These are phyloP conservation scores for Aspergillus diversus DNA, from an alignment of 495 filamentous ascomycete genomes.

Conservation along the genomic window DNA sequence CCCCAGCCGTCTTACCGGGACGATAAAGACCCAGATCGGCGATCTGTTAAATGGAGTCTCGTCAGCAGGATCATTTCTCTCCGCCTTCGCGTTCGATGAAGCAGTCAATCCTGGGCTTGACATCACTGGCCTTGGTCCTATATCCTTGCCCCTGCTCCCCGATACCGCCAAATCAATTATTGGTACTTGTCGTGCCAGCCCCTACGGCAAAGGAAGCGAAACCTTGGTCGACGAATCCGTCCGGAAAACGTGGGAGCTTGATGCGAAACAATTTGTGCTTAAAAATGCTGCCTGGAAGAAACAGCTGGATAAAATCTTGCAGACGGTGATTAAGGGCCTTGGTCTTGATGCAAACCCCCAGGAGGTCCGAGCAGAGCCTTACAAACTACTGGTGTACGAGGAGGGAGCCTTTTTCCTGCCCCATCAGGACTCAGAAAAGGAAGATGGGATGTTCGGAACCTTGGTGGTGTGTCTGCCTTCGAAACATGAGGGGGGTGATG, in stretches of 20 bases:
- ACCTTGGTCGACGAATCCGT: conserved; percentile 19
- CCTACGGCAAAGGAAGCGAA: conserved; percentile 19
- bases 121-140: conserved; percentile 11
- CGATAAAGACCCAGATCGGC: not conserved
- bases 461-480: conserved; percentile 59
- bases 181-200: conserved; percentile 10
- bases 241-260: conserved; percentile 20
- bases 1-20: not conserved
- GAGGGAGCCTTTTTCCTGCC: conserved; percentile 56
- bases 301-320: not conserved
- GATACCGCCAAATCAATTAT: conserved; percentile 8
- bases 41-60: not conserved
- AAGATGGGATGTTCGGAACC: conserved; percentile 59
- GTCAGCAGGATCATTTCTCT: conserved; percentile 9
- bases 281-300: conserved; percentile 15
- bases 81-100: not conserved
- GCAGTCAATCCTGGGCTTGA: conserved; percentile 19
- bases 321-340: conserved; percentile 30
- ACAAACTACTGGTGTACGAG: conserved; percentile 62
- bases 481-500: conserved; percentile 53
- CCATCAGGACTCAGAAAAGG: conserved; percentile 59
- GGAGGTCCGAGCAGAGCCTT: conserved; percentile 43
- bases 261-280: conserved; percentile 16
- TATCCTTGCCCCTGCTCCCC: conserved; percentile 11
- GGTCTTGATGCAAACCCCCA: conserved; percentile 30